A percentile compares a stretch with the other conserved stretches of the same genome.
Evolutionary conservation across 2,329 filamentous ascomycete genomes (phyloP).

Genomic region (Pseudogymnoascus sp.): DNA sequence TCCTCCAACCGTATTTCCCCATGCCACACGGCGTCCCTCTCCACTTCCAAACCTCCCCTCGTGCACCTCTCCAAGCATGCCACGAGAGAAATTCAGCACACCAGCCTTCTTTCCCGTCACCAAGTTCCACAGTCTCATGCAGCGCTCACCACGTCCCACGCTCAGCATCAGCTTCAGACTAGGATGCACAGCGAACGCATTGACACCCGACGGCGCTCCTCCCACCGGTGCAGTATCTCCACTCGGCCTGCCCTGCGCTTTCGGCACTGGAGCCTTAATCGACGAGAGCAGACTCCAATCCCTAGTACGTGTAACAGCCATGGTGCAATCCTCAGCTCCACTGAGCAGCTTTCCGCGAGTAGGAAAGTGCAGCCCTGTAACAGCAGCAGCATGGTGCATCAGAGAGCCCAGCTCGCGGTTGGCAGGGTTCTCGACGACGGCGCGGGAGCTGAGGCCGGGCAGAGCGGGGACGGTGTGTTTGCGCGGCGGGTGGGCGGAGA

Average conservation of each 20-base stretch:
- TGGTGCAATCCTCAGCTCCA: conserved; percentile 83
- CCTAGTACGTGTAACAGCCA: conserved; percentile 76
- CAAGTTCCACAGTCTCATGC: conserved; percentile 92
- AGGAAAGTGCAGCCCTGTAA: conserved; percentile 75
- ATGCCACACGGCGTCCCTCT: conserved; percentile 74
- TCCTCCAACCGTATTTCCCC: conserved; percentile 62
- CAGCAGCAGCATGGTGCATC: conserved; percentile 74
- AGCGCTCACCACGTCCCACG: conserved; percentile 80
- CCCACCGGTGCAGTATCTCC: conserved; percentile 83
- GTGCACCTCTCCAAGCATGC: conserved; percentile 64
- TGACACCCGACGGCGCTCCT: conserved; percentile 77
- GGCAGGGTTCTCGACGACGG: conserved; percentile 73
- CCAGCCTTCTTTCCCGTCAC: conserved; percentile 95
- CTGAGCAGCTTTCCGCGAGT: conserved; percentile 80
- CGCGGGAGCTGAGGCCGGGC: conserved; percentile 60
- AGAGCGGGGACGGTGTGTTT: conserved; percentile 51
- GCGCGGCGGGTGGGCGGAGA: conserved; percentile 62
- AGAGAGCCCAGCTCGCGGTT: conserved; percentile 85
- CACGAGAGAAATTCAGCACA: conserved; percentile 73
- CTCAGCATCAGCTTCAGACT: conserved; percentile 96
- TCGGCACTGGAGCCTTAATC: conserved; percentile 83
- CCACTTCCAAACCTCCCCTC: conserved; percentile 70
- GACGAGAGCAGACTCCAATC: conserved; percentile 84
- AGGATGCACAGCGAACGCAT: conserved; percentile 91
- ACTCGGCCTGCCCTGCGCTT: conserved; percentile 68